Evolutionary conservation across 2,329 filamentous ascomycete species (phyloP), one percentile per base, ranked within the genome.

Genomic region (Fusarium decemcellulare): DNA sequence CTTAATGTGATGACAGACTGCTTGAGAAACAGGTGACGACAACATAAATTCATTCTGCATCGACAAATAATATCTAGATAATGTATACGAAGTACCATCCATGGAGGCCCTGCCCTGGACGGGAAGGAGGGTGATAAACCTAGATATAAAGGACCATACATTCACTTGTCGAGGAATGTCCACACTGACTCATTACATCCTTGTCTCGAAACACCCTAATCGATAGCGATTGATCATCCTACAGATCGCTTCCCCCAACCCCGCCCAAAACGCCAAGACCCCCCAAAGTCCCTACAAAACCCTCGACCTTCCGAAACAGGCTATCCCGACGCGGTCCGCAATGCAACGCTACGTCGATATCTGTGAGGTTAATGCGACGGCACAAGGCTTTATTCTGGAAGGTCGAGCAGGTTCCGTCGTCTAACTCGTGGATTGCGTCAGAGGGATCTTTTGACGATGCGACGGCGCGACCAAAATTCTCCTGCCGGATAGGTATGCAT

Each of bases 251-350:
- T 34, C 8, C 29, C 18, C 18, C 39, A 50, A 55, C 67, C 67
- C 67, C 67, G 67, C 67, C 32, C 4, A 29, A 7, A 36, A 18
- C 34, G 67, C 67, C 67, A 70, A 70, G 67, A 36, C 39, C 42
- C 47, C 37, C 69, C 58, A 70, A 70, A 70, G 67, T 70, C 43
- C 67, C 67, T 48, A 11, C 29, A 3, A 9, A n/a, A n/a, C 15
- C 52, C 43, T 52, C 46, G 58, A 70, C 67, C 67, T 70, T 53
- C 67, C 67, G 15, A 30, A 70, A 70, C 27, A 34, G 70, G 67
- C 7, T 43, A 60, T 70, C 46, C 67, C 67, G 67, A 70, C 46
- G 62, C 67, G 67, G 67, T 16, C 67, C 67, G 63, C 23, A 52
- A 56, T 67, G 37, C 29, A 16, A 69, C 59, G 16, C 50, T 30